These are phyloP conservation scores for Ramularia collo-cygni DNA, from an alignment of 2,329 filamentous ascomycete species.

Conservation along the genomic window DNA sequence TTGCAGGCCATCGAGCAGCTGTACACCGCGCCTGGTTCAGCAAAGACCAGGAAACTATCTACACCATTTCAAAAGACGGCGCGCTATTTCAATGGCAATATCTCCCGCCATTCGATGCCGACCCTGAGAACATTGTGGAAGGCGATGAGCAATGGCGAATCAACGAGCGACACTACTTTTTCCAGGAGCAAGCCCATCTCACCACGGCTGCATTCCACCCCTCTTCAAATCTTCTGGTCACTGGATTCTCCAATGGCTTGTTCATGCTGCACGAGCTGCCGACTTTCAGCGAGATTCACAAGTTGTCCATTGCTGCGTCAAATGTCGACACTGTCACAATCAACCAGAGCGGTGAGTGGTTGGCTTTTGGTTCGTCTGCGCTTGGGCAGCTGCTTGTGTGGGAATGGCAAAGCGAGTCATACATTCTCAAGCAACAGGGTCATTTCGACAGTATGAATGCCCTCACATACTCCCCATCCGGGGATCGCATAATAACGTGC, in stretches of 20 bases:
- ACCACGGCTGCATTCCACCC: constrained; percentile 88
- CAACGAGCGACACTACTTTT: constrained; percentile 84
- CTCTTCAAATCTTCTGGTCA: constrained; percentile 82
- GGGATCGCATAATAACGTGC: constrained; percentile 84
- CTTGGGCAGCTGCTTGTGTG: constrained; percentile 94
- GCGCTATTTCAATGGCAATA: constrained; percentile 93
- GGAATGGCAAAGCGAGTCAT: constrained; percentile 99
- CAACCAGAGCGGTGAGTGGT: constrained; percentile 91
- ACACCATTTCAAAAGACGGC: constrained; percentile 95
- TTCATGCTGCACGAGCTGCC: constrained; percentile 95
- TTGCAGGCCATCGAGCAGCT: constrained; percentile 84
- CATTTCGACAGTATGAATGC: constrained; percentile 96
- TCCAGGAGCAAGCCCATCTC: constrained; percentile 80
- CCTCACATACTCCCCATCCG: constrained; percentile 86
- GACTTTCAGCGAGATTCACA: constrained; percentile 92
- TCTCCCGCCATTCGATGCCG: constrained; percentile 48
- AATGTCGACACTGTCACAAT: constrained; percentile 93
- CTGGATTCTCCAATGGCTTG: constrained; percentile 88
- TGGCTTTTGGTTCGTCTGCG: constrained; percentile 93
- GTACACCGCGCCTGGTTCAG: constrained; percentile 97
- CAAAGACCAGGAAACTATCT: constrained; percentile 87
- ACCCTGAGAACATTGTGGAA: constrained; percentile 48
- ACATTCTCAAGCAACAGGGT: constrained; percentile 95
- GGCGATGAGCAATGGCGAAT: constrained; percentile 82
- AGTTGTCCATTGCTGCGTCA: constrained; percentile 87